phyloP scores from a whole-genome alignment of 106 monocot genomes.

The Dioscorea zingiberensis region DNA sequence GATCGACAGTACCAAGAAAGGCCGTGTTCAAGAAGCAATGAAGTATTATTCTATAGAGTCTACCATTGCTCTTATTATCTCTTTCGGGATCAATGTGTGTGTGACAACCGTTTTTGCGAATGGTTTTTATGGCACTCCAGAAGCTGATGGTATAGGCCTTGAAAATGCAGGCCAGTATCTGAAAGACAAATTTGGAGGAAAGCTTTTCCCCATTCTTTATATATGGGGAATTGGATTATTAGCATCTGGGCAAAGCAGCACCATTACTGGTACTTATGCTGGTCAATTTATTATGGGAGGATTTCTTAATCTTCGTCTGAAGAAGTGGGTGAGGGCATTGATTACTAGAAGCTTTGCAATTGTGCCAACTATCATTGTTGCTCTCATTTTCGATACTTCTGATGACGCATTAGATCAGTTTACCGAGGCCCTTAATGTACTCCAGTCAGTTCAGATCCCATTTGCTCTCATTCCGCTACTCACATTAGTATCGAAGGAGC shows the following conservation, averaged over 20 bases:
- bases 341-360: conserved; percentile 83
- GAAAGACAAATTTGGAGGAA: conserved; percentile 71
- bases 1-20: conserved; percentile 40
- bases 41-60: conserved; percentile 83
- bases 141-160: conserved; percentile 58
- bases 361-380: conserved; percentile 75
- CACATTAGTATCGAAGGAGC: conserved; percentile 66
- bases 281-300: conserved; percentile 94
- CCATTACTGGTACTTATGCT: conserved; percentile 85
- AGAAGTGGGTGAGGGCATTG: conserved; percentile 74
- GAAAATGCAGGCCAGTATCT: conserved; percentile 78
- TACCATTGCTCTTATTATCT: conserved; percentile 49
- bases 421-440: conserved; percentile 76
- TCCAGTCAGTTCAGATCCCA: conserved; percentile 83
- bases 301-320: conserved; percentile 74
- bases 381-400: conserved; percentile 57
- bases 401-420: conserved; percentile 64
- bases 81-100: conserved; percentile 70
- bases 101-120: conserved; percentile 88
- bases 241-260: conserved; percentile 88
- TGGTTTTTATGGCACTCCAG: conserved; percentile 68
- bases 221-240: conserved; percentile 88
- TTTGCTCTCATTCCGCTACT: conserved; percentile 87
- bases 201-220: conserved; percentile 67
- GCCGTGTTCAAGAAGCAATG: conserved; percentile 56